These are phyloP conservation scores for Lasiosphaeris hirsuta DNA, from an alignment of 495 filamentous ascomycete species.

Conservation along the genomic window DNA sequence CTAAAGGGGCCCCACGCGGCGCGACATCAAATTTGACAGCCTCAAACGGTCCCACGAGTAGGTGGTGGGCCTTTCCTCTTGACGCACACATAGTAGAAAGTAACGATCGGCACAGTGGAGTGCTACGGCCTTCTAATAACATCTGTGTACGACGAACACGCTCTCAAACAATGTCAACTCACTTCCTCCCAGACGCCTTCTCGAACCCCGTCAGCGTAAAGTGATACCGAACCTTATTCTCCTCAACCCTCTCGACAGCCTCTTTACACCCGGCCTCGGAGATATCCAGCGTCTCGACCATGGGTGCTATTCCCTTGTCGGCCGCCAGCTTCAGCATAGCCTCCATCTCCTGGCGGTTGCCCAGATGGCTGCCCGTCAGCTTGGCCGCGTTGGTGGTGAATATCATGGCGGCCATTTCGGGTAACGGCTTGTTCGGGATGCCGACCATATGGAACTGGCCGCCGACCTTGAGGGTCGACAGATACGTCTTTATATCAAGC, in stretches of 20 bases:
- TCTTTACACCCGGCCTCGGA: constrained; percentile 67
- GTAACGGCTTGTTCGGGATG: constrained; percentile 63
- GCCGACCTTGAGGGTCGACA: constrained; percentile 65
- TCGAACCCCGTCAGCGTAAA: constrained; percentile 52
- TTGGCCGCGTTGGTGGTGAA: constrained; percentile 62
- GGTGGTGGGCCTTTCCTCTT: too few relatives aligned
- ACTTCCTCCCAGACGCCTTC: constrained; percentile 37
- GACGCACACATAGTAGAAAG: too few relatives aligned
- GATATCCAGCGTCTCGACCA: constrained; percentile 69
- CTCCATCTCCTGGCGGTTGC: constrained; percentile 67
- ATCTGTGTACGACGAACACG: too few relatives aligned
- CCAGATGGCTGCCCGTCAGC: constrained; percentile 67
- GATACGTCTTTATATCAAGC: constrained; percentile 62
- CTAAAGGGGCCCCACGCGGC: too few relatives aligned
- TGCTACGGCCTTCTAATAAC: too few relatives aligned
- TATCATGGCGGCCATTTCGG: constrained; percentile 57
- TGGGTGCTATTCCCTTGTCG: constrained; percentile 68
- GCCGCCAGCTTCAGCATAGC: constrained; percentile 72
- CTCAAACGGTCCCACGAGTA: too few relatives aligned
- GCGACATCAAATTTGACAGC: too few relatives aligned
- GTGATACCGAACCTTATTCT: constrained; percentile 57
- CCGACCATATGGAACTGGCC: constrained; percentile 74
- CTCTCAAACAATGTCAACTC: too few relatives aligned
- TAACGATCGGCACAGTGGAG: too few relatives aligned
- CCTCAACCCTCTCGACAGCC: constrained; percentile 64